Percentiles rank a stretch among this genome's conserved stretches.
Evolutionary conservation across 805 yeast species (phyloP).

Genomic region (Wickerhamiella allomyrinae): DNA sequence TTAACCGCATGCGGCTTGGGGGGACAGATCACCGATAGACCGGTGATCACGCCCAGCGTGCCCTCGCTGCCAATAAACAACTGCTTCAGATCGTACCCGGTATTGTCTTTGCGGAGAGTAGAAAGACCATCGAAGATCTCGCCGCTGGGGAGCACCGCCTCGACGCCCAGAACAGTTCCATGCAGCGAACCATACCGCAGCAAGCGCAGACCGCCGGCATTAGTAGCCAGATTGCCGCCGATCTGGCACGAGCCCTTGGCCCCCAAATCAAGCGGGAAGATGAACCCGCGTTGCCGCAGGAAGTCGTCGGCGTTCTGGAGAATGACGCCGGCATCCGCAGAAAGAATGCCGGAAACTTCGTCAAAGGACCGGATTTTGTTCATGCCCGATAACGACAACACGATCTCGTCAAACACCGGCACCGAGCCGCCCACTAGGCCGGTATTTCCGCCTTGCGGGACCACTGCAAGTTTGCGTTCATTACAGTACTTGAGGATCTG

Average conservation of each 20-base stretch:
- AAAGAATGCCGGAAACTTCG: slow-evolving; percentile 62
- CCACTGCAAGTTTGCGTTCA: slow-evolving; percentile 62
- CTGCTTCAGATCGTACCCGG: slow-evolving; percentile 88
- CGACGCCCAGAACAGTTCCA: slow-evolving; percentile 79
- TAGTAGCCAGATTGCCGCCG: slow-evolving; percentile 93
- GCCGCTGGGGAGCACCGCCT: slow-evolving; percentile 82
- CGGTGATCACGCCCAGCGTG: slow-evolving; percentile 78
- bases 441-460: slow-evolving; percentile 95
- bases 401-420: slow-evolving; percentile 83
- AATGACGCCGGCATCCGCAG: slow-evolving; percentile 80
- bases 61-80: slow-evolving; percentile 89
- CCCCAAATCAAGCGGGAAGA: slow-evolving; percentile 85
- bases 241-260: slow-evolving; percentile 94
- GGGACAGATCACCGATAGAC: slow-evolving; percentile 78
- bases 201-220: slow-evolving; percentile 86
- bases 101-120: slow-evolving; percentile 81
- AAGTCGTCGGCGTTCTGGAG: slow-evolving; percentile 70
- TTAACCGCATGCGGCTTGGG: slow-evolving; percentile 73
- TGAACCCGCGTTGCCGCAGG: slow-evolving; percentile 68
- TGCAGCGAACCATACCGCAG: slow-evolving; percentile 84
- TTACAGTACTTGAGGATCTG: slow-evolving; percentile 68
- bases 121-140: slow-evolving; percentile 64
- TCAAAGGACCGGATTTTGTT: slow-evolving; percentile 75
- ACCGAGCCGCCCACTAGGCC: slow-evolving; percentile 90
- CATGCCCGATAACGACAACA: slow-evolving; percentile 51